A percentile compares a stretch with the other conserved stretches of the same genome.
Evolutionary conservation across 306 rosid species (phyloP).

Genomic region (Inga oerstediana): DNA sequence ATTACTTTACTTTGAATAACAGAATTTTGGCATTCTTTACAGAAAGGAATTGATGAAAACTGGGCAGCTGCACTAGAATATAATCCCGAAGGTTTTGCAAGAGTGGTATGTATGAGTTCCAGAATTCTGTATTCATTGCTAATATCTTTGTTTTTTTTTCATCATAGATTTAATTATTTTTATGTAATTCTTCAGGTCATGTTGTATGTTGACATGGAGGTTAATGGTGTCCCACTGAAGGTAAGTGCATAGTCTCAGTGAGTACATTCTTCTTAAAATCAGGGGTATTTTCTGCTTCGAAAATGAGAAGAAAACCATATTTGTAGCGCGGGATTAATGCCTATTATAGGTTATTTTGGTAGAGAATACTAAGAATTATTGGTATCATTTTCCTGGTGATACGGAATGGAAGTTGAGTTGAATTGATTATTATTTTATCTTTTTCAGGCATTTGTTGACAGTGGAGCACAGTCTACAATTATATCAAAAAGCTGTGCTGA

Average conservation of each 20-base stretch:
- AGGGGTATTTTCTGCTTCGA: conserved; percentile 7
- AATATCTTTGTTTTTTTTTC: not conserved
- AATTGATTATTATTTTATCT: conserved; percentile 21
- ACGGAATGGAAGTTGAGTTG: conserved; percentile 6
- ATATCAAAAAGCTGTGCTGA: conserved; percentile 98
- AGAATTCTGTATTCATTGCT: conserved; percentile 2
- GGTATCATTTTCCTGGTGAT: not conserved
- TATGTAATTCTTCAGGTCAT: conserved; percentile 63
- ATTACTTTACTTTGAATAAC: conserved; percentile 15
- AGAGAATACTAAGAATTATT: conserved; percentile 1
- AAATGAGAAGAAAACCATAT: not conserved
- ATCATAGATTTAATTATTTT: conserved; percentile 7
- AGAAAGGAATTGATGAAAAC: conserved; percentile 99
- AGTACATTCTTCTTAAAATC: conserved; percentile 30
- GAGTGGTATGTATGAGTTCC: conserved; percentile 72
- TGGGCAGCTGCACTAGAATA: conserved; percentile 98
- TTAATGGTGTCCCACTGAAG: conserved; percentile 93
- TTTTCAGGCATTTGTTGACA: conserved; percentile 95
- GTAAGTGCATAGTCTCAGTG: conserved; percentile 42
- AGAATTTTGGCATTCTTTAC: conserved; percentile 33
- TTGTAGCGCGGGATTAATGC: not conserved
- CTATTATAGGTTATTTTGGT: not conserved
- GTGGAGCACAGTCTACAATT: conserved; percentile 98
- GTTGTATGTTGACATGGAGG: conserved; percentile 99
- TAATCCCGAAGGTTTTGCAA: conserved; percentile 97